Percentiles rank a stretch among this genome's conserved stretches.
These are phyloP conservation scores for Stipa capillata DNA, from an alignment of 176 grass and related monocot species.

Conservation along the genomic window DNA sequence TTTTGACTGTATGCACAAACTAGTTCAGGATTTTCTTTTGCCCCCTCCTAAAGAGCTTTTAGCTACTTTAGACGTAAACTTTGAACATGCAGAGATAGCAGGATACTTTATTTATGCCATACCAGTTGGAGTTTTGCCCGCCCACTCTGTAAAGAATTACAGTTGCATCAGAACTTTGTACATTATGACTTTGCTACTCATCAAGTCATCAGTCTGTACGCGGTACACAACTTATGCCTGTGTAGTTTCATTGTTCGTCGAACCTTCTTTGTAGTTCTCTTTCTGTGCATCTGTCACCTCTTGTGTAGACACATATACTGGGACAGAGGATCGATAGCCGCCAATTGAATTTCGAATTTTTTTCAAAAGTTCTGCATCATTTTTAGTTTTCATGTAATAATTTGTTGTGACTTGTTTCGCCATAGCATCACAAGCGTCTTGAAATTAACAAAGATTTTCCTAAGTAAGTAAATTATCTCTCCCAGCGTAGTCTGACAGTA, in stretches of 20 bases:
- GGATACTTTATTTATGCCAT: background rate
- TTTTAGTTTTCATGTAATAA: no score
- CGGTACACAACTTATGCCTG: background rate
- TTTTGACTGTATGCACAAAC: slow-evolving; percentile 11
- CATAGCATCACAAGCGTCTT: background rate
- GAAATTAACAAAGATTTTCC: no score
- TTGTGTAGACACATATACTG: background rate
- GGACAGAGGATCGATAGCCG: background rate
- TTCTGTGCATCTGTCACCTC: background rate
- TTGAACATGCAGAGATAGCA: background rate
- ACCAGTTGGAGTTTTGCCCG: slow-evolving; percentile 6
- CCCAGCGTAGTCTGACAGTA: no score
- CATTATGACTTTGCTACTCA: background rate
- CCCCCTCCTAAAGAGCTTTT: background rate
- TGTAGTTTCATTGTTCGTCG: background rate
- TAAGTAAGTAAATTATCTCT: no score
- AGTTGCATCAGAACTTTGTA: slow-evolving; percentile 12
- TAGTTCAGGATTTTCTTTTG: background rate
- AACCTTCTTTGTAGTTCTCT: background rate
- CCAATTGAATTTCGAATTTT: background rate
- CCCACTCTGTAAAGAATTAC: slow-evolving; percentile 4
- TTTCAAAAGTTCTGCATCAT: background rate
- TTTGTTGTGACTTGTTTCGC: background rate
- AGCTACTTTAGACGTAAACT: slow-evolving; percentile 11
- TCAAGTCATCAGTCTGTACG: no score